phyloP scores from a whole-genome alignment of 2,329 filamentous ascomycete genomes.

The Phyllosticta citriasiana region DNA sequence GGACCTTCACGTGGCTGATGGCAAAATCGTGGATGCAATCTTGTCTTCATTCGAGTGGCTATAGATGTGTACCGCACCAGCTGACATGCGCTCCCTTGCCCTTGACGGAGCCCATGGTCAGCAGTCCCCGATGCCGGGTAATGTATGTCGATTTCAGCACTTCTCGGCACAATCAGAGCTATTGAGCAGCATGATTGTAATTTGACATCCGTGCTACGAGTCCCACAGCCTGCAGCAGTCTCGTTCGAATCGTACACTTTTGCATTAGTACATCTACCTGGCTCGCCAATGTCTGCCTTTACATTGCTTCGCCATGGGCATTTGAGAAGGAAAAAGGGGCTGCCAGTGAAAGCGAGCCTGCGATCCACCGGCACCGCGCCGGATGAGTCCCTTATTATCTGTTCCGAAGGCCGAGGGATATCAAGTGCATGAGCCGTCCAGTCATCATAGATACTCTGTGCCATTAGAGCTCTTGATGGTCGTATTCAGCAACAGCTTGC shows the following conservation, averaged over 20 bases:
- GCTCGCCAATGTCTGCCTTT: not conserved
- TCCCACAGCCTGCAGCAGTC: not conserved
- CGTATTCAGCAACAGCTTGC: constrained; percentile 14
- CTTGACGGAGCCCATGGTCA: not conserved
- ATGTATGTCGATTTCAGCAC: constrained; percentile 62
- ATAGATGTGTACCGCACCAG: constrained; percentile 10
- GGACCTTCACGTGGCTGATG: not conserved
- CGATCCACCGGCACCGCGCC: not conserved
- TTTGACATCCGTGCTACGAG: constrained; percentile 97
- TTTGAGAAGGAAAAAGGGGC: not conserved
- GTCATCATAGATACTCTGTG: constrained; percentile 2
- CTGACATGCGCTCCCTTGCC: not conserved
- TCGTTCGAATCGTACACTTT: constrained; percentile 4
- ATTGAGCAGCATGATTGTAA: constrained; percentile 81
- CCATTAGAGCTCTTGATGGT: constrained; percentile 17
- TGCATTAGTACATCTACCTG: not conserved
- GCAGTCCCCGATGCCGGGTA: constrained; percentile 14
- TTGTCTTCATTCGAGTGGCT: not conserved
- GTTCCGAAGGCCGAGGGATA: not conserved
- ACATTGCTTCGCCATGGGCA: not conserved
- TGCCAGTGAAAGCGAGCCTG: not conserved
- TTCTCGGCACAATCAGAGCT: constrained; percentile 98
- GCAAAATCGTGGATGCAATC: no score
- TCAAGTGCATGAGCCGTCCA: not conserved
- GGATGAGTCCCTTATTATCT: not conserved